phyloP scores from a whole-genome alignment of 139 green algal species.

The Chlamydomonas schloesseri region DNA sequence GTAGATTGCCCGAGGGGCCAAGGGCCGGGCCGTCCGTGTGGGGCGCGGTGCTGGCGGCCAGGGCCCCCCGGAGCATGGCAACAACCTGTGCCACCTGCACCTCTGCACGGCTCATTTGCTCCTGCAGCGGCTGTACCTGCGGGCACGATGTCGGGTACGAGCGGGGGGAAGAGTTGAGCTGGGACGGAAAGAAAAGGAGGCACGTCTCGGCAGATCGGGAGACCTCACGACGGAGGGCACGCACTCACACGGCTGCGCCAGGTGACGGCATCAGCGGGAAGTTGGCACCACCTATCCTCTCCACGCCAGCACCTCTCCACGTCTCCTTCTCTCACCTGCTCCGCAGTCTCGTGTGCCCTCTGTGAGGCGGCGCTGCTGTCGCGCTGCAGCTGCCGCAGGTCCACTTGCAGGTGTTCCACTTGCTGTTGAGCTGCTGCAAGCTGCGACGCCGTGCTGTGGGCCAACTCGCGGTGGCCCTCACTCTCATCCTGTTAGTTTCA shows the following conservation, averaged over 20 bases:
- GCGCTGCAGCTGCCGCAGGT: slow-evolving; percentile 10
- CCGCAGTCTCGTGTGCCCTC: neutral
- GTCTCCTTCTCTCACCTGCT: neutral
- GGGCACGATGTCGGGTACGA: neutral
- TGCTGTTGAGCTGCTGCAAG: neutral
- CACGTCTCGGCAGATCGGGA: no score
- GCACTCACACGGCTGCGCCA: no score
- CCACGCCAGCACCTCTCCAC: no score
- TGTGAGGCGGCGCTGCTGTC: neutral
- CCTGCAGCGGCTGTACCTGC: slow-evolving; percentile 40
- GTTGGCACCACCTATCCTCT: no score
- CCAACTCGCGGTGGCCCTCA: neutral
- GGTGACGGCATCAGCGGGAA: no score
- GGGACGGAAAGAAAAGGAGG: no score
- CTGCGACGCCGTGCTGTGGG: neutral
- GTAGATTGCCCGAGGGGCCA: neutral
- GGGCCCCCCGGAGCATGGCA: slow-evolving; percentile 29
- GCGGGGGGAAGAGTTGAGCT: no score
- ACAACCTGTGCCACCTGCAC: slow-evolving; percentile 18
- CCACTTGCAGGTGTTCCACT: slow-evolving; percentile 7
- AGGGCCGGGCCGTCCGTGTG: no score
- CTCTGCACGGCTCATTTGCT: slow-evolving; percentile 40
- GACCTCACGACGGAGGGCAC: no score
- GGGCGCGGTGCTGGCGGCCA: neutral
- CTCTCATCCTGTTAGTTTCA: neutral